Evolutionary conservation across 2,329 filamentous ascomycete genomes (phyloP).

Genomic region (Arthrobotrys conoides): DNA sequence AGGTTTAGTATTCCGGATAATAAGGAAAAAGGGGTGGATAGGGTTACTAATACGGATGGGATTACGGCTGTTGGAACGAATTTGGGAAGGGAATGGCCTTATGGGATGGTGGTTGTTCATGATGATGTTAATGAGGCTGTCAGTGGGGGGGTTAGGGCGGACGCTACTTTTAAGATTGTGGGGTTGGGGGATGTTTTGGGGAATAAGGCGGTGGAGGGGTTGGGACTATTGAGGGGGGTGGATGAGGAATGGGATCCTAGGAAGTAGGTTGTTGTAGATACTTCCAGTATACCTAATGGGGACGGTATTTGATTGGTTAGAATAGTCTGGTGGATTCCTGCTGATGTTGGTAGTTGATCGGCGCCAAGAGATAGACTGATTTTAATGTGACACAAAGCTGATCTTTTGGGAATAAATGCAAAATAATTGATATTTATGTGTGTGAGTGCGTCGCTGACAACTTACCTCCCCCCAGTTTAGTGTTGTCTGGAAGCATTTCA

Average conservation of each 20-base stretch:
- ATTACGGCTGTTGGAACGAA: constrained; percentile 69
- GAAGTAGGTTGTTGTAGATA: constrained; percentile 24
- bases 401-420: too few species aligned
- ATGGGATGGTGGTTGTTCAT: constrained; percentile 71
- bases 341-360: too few species aligned
- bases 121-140: constrained; percentile 72
- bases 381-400: too few species aligned
- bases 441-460: too few species aligned
- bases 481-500: too few species aligned
- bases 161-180: constrained; percentile 72
- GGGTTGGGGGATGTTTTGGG: constrained; percentile 68
- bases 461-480: too few species aligned
- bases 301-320: too few species aligned
- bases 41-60: constrained; percentile 72
- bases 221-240: constrained; percentile 66
- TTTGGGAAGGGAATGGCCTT: constrained; percentile 68
- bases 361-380: too few species aligned
- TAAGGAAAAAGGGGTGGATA: constrained; percentile 68
- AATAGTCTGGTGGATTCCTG: too few species aligned
- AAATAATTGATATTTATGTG: too few species aligned
- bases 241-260: constrained; percentile 68
- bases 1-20: constrained; percentile 70
- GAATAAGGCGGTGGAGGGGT: constrained; percentile 62
- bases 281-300: too few species aligned
- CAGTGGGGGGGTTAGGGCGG: constrained; percentile 68